These are phyloP conservation scores for Rhazya stricta DNA, from an alignment of 257 asterid genomes.

Conservation along the genomic window DNA sequence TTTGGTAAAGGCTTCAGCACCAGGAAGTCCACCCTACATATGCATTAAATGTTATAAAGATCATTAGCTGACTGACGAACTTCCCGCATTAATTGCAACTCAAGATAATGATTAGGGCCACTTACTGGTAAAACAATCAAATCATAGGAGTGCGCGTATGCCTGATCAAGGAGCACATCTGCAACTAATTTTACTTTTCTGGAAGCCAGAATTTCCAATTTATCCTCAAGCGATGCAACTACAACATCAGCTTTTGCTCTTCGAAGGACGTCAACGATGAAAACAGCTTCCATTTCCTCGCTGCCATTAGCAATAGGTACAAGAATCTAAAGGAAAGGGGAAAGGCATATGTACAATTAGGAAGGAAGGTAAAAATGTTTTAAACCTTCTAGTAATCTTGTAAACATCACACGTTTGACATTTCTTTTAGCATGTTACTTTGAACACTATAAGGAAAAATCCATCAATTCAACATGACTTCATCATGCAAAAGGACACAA, in stretches of 20 bases:
- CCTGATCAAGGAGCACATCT: constrained; percentile 77
- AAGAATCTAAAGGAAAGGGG: constrained; percentile 54
- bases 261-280: constrained; percentile 79
- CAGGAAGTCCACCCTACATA: constrained; percentile 90
- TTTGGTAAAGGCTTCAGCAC: constrained; percentile 80
- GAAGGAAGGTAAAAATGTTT: not conserved
- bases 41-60: not conserved
- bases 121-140: constrained; percentile 82
- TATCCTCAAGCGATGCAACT: constrained; percentile 76
- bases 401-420: not conserved
- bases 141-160: constrained; percentile 50
- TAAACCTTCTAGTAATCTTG: not conserved
- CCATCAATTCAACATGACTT: not conserved
- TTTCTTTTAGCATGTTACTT: not conserved
- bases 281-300: constrained; percentile 96
- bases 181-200: constrained; percentile 89
- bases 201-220: constrained; percentile 75
- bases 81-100: not conserved
- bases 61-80: not conserved
- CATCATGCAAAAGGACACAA: not conserved
- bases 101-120: not conserved
- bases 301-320: constrained; percentile 95
- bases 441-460: not conserved
- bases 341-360: not conserved
- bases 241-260: constrained; percentile 84